These are phyloP conservation scores for Boletus rubroflammeus DNA, from an alignment of 768 basidiomycete genomes.

Conservation along the genomic window DNA sequence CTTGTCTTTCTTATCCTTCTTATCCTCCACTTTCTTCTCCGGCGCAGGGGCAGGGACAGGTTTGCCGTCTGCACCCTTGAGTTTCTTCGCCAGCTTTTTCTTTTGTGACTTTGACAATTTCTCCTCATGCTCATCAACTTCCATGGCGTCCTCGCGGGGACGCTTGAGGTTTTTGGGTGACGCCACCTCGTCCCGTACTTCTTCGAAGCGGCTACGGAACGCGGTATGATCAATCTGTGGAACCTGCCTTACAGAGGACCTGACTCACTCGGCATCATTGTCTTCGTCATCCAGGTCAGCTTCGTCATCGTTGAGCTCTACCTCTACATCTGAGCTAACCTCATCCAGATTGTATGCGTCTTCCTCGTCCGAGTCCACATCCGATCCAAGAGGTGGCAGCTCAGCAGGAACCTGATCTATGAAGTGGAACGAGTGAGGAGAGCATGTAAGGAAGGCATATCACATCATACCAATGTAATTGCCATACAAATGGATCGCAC, in stretches of 20 bases:
- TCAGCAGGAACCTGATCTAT: slow-evolving; percentile 53
- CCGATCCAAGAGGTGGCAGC: slow-evolving; percentile 47
- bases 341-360: slow-evolving; percentile 61
- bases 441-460: neutral
- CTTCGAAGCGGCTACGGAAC: slow-evolving; percentile 61
- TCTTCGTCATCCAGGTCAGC: slow-evolving; percentile 51
- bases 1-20: slow-evolving; percentile 45
- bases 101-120: slow-evolving; percentile 52
- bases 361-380: slow-evolving; percentile 52
- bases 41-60: slow-evolving; percentile 32
- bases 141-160: slow-evolving; percentile 57
- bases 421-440: neutral
- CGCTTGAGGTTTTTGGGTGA: slow-evolving; percentile 59
- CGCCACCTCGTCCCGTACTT: slow-evolving; percentile 43
- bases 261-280: slow-evolving; percentile 41
- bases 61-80: slow-evolving; percentile 56
- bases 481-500: slow-evolving; percentile 74
- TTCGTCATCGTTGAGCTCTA: slow-evolving; percentile 65
- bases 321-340: slow-evolving; percentile 81
- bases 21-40: slow-evolving; percentile 35
- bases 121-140: slow-evolving; percentile 35
- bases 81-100: slow-evolving; percentile 67
- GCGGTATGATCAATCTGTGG: neutral
- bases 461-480: slow-evolving; percentile 68
- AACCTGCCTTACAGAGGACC: neutral